Evolutionary conservation across 805 yeast species (phyloP).

Genomic region (Spathaspora gorwiae): DNA sequence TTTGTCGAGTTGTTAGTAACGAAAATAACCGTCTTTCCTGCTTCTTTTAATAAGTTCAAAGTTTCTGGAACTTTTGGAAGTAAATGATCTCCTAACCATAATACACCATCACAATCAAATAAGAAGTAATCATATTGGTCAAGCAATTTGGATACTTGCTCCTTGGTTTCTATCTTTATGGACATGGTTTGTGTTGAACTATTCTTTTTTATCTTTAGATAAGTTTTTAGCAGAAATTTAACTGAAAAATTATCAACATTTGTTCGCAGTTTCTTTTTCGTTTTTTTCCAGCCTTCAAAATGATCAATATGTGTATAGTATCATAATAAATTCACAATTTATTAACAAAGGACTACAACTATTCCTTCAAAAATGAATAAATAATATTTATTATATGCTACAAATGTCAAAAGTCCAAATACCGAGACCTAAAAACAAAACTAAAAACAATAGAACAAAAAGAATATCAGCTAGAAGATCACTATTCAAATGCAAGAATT

Average conservation of each 20-base stretch:
- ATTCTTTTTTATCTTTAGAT: not conserved
- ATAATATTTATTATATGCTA: not conserved
- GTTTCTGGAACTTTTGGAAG: constrained; percentile 80
- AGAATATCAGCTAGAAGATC: too few relatives aligned
- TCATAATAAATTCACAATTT: too few relatives aligned
- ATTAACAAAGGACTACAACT: too few relatives aligned
- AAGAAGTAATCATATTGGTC: constrained; percentile 75
- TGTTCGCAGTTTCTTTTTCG: not conserved
- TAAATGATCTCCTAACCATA: constrained; percentile 85
- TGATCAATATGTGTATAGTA: too few relatives aligned
- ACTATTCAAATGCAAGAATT: too few relatives aligned
- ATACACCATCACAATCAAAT: constrained; percentile 96
- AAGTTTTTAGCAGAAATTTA: not conserved
- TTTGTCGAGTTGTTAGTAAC: constrained; percentile 96
- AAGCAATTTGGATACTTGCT: constrained; percentile 51
- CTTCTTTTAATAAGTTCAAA: constrained; percentile 48
- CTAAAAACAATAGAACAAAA: too few relatives aligned
- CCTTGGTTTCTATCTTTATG: constrained; percentile 14
- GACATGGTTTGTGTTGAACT: constrained; percentile 9
- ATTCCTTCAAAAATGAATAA: not conserved
- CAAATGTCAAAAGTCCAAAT: not conserved
- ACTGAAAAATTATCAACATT: not conserved
- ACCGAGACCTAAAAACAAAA: not conserved
- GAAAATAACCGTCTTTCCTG: constrained; percentile 69
- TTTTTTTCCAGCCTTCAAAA: not conserved